Base-by-base conservation (phyloP, 2,329 filamentous ascomycete genomes). In the Colletotrichum siamense region DNA sequence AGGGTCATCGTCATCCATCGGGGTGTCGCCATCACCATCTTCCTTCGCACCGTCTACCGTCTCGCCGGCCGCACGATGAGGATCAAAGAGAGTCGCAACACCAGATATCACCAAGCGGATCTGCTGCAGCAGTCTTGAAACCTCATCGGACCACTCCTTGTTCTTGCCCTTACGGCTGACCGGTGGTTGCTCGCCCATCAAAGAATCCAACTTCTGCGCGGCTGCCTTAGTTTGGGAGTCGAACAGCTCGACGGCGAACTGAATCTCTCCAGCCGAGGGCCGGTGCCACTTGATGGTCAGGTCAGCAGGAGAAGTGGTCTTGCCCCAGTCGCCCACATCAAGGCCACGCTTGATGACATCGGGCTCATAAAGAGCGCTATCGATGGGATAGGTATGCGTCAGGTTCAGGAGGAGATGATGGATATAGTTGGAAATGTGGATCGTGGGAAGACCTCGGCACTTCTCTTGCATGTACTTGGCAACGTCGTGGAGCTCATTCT, bases 111-210 rank as follows among this genome's bases (percentile, higher is more conserved):
- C 92, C n/a, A 99, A 89, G 34, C 96, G 91, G 16, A 99, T 89
- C 68, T 98, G 93, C 15, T 96, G 95, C 73, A 99, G 90, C 79
- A 98, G 95, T 71, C 97, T 90, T 3, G 96, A 96, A 32, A 99
- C 94, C 83, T 99, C 98, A 83, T 99, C 97, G 0, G 96, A 98
- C 97, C 97, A 99, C 81, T 98, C 96, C 85, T 99, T 99, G 80
- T 98, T 98, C 83, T 96, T 98, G 49, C 97, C 97, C 79, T 96
- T 96, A 73, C 96, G 92, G 84, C 96, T 98, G 69, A 99, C 94
- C 4, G 93, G 94, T 2, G 96, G 94, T 44, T 94, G 91, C 62
- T 95, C 93, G 77, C 95, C 93, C 82, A 95, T 98, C n/a, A 99
- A 89, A 9, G 93, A 91, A 77, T 92, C 91, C 15, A 99, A 87